phyloP scores from a whole-genome alignment of 202 grass and related monocot species.

The Musa balbisiana region DNA sequence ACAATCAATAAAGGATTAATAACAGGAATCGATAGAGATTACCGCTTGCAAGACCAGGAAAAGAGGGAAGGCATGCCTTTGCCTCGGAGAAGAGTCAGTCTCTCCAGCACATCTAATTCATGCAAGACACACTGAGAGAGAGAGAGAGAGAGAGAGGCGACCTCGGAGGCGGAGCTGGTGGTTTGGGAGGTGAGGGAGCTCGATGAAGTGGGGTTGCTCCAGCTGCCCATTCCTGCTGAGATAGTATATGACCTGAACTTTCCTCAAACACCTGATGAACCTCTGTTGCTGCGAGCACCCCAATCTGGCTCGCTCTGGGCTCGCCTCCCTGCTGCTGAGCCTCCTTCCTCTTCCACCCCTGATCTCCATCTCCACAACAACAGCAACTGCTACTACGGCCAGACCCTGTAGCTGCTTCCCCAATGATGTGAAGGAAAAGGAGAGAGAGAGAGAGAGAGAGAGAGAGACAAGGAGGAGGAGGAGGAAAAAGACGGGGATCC shows the following conservation, averaged over 20 bases:
- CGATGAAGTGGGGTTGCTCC: constrained; percentile 98
- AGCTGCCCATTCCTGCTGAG: constrained; percentile 94
- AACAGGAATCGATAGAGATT: neutral
- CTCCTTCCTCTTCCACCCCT: constrained; percentile 11
- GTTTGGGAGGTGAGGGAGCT: constrained; percentile 66
- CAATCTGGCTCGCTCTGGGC: constrained; percentile 9
- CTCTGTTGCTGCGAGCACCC: constrained; percentile 11
- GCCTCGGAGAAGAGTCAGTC: constrained; percentile 70
- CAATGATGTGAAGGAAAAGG: neutral
- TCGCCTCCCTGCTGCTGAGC: constrained; percentile 17
- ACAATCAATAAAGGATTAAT: constrained; percentile 1
- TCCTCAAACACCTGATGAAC: constrained; percentile 39
- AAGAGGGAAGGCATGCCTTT: constrained; percentile 92
- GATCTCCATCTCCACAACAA: constrained; percentile 2
- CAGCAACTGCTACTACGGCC: neutral
- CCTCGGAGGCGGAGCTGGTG: constrained; percentile 44
- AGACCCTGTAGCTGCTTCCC: too few species aligned
- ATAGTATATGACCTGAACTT: constrained; percentile 92
- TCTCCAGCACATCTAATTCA: constrained; percentile 62
- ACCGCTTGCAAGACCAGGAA: constrained; percentile 99
- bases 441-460: neutral
- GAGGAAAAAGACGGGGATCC: too few species aligned
- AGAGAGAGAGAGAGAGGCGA: neutral
- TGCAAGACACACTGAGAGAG: neutral
- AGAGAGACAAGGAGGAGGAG: too few species aligned